Percentiles rank a stretch among this genome's conserved stretches.
Evolutionary conservation across 1,139 yeast species (phyloP).

Genomic region (Sugiyamaella pinicola): DNA sequence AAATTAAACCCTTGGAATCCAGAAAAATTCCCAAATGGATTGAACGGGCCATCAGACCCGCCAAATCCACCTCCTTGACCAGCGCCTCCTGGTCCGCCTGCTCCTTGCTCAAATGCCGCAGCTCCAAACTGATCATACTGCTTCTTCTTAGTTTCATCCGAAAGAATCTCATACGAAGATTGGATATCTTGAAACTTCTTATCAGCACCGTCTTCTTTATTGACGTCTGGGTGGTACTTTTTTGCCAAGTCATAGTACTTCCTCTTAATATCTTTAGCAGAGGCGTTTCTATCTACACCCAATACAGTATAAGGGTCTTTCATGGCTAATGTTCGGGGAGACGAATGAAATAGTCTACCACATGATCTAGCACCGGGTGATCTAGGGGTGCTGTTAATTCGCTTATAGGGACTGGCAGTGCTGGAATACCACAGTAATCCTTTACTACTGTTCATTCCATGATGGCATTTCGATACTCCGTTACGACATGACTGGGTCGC

Average conservation of each 20-base stretch:
- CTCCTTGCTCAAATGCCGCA: constrained; percentile 73
- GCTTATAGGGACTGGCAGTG: not conserved
- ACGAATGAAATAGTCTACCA: constrained; percentile 18
- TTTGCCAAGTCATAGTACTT: constrained; percentile 93
- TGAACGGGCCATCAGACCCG: constrained; percentile 43
- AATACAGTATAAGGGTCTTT: constrained; percentile 82
- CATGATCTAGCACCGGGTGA: not conserved
- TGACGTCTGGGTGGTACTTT: constrained; percentile 93
- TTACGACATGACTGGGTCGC: constrained; percentile 2
- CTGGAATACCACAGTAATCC: not conserved
- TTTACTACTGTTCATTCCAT: not conserved
- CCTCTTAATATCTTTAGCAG: constrained; percentile 84
- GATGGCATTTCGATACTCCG: not conserved
- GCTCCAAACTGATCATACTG: constrained; percentile 94
- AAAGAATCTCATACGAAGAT: constrained; percentile 88
- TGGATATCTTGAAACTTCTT: constrained; percentile 88
- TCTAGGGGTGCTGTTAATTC: not conserved
- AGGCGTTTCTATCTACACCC: constrained; percentile 74
- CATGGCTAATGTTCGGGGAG: constrained; percentile 31
- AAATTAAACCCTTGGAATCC: constrained; percentile 53
- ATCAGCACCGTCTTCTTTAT: constrained; percentile 87
- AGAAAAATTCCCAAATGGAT: constrained; percentile 41
- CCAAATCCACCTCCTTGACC: constrained; percentile 40
- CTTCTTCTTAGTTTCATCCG: constrained; percentile 82
- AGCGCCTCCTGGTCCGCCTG: constrained; percentile 49